Percentiles rank a stretch among this genome's conserved stretches.
Conservation (phyloP, 2,329 filamentous ascomycete species). For the Curvularia sp. region DNA sequence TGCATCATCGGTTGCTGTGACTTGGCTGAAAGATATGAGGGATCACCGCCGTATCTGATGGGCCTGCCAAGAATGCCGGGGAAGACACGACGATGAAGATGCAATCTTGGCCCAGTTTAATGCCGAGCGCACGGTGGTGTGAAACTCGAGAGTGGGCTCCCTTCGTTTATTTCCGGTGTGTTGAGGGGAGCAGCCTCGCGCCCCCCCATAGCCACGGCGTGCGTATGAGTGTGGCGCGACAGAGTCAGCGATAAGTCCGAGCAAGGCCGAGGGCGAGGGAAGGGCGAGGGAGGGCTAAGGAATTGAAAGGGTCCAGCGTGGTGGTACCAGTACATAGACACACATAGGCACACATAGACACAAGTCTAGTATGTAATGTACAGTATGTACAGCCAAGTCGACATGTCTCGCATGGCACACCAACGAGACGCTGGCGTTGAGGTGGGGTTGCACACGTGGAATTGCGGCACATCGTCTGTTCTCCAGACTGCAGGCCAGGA, state of each 20-base stretch:
- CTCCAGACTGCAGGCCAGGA: constrained; percentile 19
- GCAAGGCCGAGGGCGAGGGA: constrained; percentile 21
- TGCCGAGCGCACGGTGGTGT: constrained; percentile 12
- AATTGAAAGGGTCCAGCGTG: constrained; percentile 30
- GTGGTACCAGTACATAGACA: no score
- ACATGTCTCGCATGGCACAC: constrained; percentile 45
- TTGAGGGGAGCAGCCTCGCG: constrained; percentile 27
- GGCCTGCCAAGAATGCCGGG: no score
- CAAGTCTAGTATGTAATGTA: constrained; percentile 31
- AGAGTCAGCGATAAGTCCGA: constrained; percentile 18
- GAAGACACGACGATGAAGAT: background rate
- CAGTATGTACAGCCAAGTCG: constrained; percentile 34
- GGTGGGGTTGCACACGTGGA: constrained; percentile 39
- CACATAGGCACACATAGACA: no score
- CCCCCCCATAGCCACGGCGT: constrained; percentile 11
- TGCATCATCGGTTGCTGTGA: constrained; percentile 15
- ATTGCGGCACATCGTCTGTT: constrained; percentile 23
- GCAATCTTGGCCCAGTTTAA: constrained; percentile 3
- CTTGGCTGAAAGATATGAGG: background rate
- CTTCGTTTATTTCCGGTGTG: constrained; percentile 8
- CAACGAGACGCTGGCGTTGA: constrained; percentile 30
- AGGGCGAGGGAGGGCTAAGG: constrained; percentile 21
- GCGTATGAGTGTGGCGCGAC: constrained; percentile 15
- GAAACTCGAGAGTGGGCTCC: constrained; percentile 26
- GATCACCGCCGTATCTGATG: background rate